Conservation (phyloP, 768 basidiomycete genomes). For the Pisolithus sp. region DNA sequence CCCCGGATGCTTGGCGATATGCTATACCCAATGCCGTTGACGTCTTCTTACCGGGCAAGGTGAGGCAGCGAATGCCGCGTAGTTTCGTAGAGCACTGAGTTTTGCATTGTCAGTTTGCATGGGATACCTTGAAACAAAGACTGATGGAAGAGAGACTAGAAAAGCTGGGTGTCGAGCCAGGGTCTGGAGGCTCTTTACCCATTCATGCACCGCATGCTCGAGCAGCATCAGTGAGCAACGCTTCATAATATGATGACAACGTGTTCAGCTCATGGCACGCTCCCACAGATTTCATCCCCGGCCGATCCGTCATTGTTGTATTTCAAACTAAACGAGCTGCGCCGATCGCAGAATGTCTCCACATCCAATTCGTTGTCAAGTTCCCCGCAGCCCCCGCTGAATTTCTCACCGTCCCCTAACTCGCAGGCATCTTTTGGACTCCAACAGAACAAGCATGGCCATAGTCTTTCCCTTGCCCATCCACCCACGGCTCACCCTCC, state of each 20-base stretch:
- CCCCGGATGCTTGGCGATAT: constrained; percentile 55
- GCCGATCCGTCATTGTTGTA: constrained; percentile 77
- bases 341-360: constrained; percentile 56
- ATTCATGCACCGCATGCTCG: constrained; percentile 74
- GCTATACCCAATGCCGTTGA: constrained; percentile 64
- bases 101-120: constrained; percentile 45
- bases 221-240: constrained; percentile 68
- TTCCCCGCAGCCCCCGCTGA: constrained; percentile 60
- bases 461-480: constrained; percentile 68
- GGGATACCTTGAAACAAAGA: constrained; percentile 65
- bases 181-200: constrained; percentile 43
- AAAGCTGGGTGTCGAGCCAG: constrained; percentile 71
- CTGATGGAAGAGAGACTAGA: constrained; percentile 79
- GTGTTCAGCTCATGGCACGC: constrained; percentile 7
- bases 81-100: constrained; percentile 5
- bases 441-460: constrained; percentile 54
- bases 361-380: constrained; percentile 48
- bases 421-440: constrained; percentile 30
- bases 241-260: constrained; percentile 13
- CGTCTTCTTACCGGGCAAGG: constrained; percentile 80
- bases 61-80: constrained; percentile 24
- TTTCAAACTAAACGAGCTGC: constrained; percentile 81
- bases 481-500: constrained; percentile 31
- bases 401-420: constrained; percentile 48
- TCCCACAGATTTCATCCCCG: constrained; percentile 75